Evolutionary conservation across 2,329 filamentous ascomycete genomes (phyloP).

Genomic region (Mycocentrospora acerina): DNA sequence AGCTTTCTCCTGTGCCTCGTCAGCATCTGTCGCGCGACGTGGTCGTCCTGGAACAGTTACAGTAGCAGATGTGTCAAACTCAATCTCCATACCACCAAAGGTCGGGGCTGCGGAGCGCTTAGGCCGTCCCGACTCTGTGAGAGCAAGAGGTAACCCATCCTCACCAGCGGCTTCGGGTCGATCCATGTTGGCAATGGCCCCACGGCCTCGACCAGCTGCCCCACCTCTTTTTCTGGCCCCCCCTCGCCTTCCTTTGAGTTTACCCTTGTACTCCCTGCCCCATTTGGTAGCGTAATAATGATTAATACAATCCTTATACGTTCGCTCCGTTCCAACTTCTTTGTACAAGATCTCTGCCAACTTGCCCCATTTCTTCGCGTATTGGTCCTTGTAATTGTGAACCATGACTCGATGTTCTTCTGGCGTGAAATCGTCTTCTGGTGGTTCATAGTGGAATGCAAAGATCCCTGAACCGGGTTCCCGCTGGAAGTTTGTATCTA

Average conservation of each 20-base stretch:
- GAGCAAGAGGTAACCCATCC: conserved; percentile 40
- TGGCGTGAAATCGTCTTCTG: conserved; percentile 71
- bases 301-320: conserved; percentile 79
- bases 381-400: conserved; percentile 68
- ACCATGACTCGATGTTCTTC: conserved; percentile 72
- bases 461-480: conserved; percentile 67
- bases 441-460: conserved; percentile 71
- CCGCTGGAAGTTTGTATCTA: conserved; percentile 66
- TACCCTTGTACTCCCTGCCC: conserved; percentile 74
- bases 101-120: conserved; percentile 65
- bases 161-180: conserved; percentile 42
- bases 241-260: conserved; percentile 50
- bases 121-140: conserved; percentile 53
- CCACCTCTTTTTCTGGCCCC: conserved; percentile 32
- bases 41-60: conserved; percentile 38
- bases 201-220: conserved; percentile 52
- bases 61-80: conserved; percentile 56
- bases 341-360: conserved; percentile 65
- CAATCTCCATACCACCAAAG: conserved; percentile 65
- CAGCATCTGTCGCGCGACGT: conserved; percentile 34
- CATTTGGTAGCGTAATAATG: conserved; percentile 84
- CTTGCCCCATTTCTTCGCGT: conserved; percentile 79
- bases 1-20: conserved; percentile 38
- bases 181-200: conserved; percentile 57
- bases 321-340: conserved; percentile 55